phyloP scores from a whole-genome alignment of 2,329 filamentous ascomycete species.

The Neonectria punicea region DNA sequence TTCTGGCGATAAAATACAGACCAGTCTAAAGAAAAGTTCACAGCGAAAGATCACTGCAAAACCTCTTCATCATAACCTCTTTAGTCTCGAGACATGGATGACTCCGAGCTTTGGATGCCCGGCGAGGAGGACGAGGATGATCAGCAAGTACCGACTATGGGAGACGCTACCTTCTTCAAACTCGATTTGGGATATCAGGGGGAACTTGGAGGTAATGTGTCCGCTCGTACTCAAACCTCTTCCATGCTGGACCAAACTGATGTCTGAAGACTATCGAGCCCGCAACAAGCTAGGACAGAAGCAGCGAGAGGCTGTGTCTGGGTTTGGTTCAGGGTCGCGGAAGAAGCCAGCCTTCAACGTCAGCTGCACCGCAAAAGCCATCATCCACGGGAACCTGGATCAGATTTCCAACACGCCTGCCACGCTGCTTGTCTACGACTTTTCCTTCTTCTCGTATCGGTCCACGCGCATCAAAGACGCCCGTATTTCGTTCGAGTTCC shows the following conservation, averaged over 20 bases:
- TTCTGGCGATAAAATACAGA: not conserved
- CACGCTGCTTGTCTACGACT: not conserved
- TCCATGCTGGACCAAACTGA: too few species aligned
- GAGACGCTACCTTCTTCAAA: not conserved
- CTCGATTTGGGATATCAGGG: not conserved
- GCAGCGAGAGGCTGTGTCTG: not conserved
- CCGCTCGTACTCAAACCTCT: not conserved
- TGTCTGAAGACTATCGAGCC: not conserved
- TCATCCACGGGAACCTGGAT: not conserved
- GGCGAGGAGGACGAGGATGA: not conserved
- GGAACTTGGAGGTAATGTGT: not conserved
- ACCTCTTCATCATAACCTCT: too few species aligned
- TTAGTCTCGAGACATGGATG: not conserved
- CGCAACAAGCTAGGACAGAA: not conserved
- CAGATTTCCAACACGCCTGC: not conserved
- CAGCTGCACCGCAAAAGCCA: slow-evolving; percentile 4
- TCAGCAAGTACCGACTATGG: not conserved
- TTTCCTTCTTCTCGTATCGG: not conserved
- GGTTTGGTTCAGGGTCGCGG: not conserved
- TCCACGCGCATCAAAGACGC: slow-evolving; percentile 1
- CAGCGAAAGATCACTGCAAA: too few species aligned
- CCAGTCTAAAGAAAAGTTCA: too few species aligned
- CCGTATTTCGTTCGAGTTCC: not conserved
- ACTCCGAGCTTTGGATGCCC: not conserved
- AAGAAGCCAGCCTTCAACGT: not conserved